phyloP scores from a whole-genome alignment of 176 grass and related monocot species.

The Alopecurus myosuroides region DNA sequence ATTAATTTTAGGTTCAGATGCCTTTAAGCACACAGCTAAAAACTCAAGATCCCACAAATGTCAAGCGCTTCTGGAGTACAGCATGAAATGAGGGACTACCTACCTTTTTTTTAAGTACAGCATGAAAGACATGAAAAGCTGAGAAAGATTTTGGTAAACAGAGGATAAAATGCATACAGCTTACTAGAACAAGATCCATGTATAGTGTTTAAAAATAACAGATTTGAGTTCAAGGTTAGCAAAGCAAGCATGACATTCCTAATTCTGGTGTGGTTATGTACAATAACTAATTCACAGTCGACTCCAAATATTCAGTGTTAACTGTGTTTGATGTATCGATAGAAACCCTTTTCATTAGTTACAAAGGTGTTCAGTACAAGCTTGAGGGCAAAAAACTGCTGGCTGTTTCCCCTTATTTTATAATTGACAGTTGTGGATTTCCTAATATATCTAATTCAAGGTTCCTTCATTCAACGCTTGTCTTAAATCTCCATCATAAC shows the following conservation, averaged over 20 bases:
- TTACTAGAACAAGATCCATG: neutral
- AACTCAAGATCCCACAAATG: neutral
- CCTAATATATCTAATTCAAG: neutral
- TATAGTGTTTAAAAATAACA: neutral
- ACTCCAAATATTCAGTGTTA: neutral
- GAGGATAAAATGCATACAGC: neutral
- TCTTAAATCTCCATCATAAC: neutral
- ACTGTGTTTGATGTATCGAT: neutral
- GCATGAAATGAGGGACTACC: too few relatives aligned
- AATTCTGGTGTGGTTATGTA: neutral
- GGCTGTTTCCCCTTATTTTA: neutral
- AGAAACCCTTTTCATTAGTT: neutral
- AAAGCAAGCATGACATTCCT: neutral
- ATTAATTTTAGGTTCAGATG: neutral
- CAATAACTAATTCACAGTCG: neutral
- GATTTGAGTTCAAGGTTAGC: neutral
- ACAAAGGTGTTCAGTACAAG: neutral
- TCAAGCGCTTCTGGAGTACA: neutral
- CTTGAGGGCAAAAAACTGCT: neutral
- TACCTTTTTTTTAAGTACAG: too few relatives aligned
- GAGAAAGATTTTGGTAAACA: too few relatives aligned
- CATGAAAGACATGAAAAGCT: too few relatives aligned
- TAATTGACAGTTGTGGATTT: too few relatives aligned
- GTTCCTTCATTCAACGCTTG: neutral
- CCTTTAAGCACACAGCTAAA: neutral